Base-by-base conservation (phyloP, 805 yeast genomes). In the Saccharomycopsis vini region DNA sequence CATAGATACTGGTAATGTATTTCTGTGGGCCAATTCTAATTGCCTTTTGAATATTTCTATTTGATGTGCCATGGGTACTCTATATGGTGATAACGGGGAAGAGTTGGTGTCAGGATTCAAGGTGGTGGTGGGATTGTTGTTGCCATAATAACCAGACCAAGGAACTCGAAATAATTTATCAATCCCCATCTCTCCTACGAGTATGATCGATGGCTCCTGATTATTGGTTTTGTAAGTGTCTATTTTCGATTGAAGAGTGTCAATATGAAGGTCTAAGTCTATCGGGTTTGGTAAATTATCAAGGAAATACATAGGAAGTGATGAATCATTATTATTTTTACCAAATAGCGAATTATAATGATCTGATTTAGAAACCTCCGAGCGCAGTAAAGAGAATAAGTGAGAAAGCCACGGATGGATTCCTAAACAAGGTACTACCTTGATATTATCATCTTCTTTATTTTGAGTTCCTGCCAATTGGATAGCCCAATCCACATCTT, bases 371-470 rank as follows among this genome's bases (percentile, higher is more conserved):
- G n/a, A n/a, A n/a, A n/a, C n/a, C n/a, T n/a, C n/a, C n/a, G n/a
- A n/a, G n/a, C n/a, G n/a, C n/a, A n/a, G n/a, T n/a, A 15, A 13
- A 7, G 15, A 13, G 40, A 21, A 29, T 21, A 38, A 6, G 26
- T 89, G 95, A 2, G 78, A 62, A 55, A 75, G 89, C 97, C 97
- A 90, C 0, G 98, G 98, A 60, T 90, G 98, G 1, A 87, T 65
- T 0, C 97, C 95, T 55, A 75, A 73, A 32, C 73, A 72, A 0
- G 81, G 73, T 6, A 63, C 26, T 22, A 12, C 12, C 40, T 16
- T 42, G 15, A 13, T 9, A 18, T 6, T 6, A 24, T 24, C 28
- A 24, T 24, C 10, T 24, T 24, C 10, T 7, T 24, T 24, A 24
- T 24, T 24, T 7, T 24, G 6, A 24, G 6, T n/a, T n/a, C 31